Evolutionary conservation across 768 basidiomycete species (phyloP).

Genomic region (Saitozyma podzolica): DNA sequence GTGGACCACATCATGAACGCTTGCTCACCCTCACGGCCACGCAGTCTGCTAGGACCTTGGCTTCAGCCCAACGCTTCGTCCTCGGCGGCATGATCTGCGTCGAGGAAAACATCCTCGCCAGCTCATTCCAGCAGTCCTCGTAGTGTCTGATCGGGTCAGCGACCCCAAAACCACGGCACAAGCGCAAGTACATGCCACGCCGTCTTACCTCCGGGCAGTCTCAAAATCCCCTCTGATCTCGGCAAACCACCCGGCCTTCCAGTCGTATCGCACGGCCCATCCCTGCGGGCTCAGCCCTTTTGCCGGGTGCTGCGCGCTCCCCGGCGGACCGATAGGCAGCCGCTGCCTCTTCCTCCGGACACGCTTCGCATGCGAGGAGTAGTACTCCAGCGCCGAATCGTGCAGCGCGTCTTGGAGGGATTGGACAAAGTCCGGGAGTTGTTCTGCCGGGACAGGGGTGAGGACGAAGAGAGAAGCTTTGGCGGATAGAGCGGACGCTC

Average conservation of each 20-base stretch:
- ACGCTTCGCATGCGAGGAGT: conserved; percentile 86
- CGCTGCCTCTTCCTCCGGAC: conserved; percentile 85
- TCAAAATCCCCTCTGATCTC: conserved; percentile 92
- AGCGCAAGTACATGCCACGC: background rate
- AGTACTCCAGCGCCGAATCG: conserved; percentile 89
- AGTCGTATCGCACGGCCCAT: conserved; percentile 96
- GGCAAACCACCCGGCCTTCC: conserved; percentile 95
- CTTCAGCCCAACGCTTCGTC: conserved; percentile 97
- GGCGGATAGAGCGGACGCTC: conserved; percentile 84
- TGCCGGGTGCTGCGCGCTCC: background rate
- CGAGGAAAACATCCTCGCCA: conserved; percentile 85
- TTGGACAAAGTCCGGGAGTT: conserved; percentile 80
- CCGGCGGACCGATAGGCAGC: conserved; percentile 30
- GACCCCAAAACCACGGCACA: background rate
- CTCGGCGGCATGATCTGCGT: conserved; percentile 82
- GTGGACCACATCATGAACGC: conserved; percentile 3
- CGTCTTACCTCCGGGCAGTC: conserved; percentile 79
- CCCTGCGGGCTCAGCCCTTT: conserved; percentile 70
- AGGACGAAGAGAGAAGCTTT: conserved; percentile 91
- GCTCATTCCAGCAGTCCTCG: conserved; percentile 82
- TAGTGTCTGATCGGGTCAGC: conserved; percentile 67
- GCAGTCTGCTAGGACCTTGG: conserved; percentile 92
- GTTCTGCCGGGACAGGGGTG: conserved; percentile 81
- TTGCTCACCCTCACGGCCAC: conserved; percentile 77
- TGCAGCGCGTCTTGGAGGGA: conserved; percentile 79